Evolutionary conservation across 306 rosid genomes (phyloP), one percentile per base, ranked within the genome.

Genomic region (Gynostemma pentaphyllum): DNA sequence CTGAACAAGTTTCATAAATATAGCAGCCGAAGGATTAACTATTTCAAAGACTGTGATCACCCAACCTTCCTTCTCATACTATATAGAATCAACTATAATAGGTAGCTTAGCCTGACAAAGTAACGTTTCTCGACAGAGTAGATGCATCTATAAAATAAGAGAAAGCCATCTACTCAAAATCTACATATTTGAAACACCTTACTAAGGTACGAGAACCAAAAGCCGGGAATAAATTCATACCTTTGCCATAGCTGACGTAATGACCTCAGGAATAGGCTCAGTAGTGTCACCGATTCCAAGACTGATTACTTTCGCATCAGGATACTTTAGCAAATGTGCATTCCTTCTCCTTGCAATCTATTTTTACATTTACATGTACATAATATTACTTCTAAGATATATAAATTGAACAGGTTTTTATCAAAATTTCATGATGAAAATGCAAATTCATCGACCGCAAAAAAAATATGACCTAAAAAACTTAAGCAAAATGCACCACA

Each of bases 201-300:
- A 26, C 29, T 28, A 7, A 66, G 72, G 36, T 14, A 59, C 23
- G 19, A 26, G 16, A 65, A 50, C 37, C 53, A 45, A 5, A 59
- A 23, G 56, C 47, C 24, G 51, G 29, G 10, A 34, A 7, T 29
- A 29, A 63, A 50, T 40, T 47, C 52, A 5, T 72, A 88, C 99
- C 84, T 82, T 74, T 53, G 88, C 83, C 95, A 88, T 82, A 68
- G 96, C 95, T 74, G 90, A 81, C 55, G 95, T 75, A 73, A 92
- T 88, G 75, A 81, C 87, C 65, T 88, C 99, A 7, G 99, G 99
- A 78, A 92, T 92, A 49, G 99, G 96, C 77, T 92, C 99, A 19
- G 99, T 92, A n/a, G 94, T 88, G 74, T 88, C 99, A 67, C 99
- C 99, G 68, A 92, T 88, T 44, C 99, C 99, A 74, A 92, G 95